Evolutionary conservation across 768 basidiomycete species (phyloP).

Genomic region (Tephrocybe sp.): DNA sequence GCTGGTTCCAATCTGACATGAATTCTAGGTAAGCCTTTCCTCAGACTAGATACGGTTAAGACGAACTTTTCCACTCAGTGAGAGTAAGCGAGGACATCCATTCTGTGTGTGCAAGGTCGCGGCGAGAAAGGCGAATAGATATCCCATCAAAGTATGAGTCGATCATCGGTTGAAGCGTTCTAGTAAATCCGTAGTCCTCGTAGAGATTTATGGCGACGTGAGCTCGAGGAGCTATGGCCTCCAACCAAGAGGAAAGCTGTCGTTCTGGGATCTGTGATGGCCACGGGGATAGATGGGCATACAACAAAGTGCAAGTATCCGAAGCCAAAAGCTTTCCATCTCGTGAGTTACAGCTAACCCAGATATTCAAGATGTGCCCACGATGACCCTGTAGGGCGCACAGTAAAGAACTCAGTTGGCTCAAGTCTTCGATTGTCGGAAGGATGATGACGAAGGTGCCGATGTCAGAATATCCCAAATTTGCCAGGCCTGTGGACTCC

Average conservation of each 20-base stretch:
- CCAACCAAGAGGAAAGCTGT: constrained; percentile 29
- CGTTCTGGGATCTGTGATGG: not conserved
- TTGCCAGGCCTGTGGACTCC: too few relatives aligned
- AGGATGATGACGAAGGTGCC: constrained; percentile 35
- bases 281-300: constrained; percentile 9
- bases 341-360: constrained; percentile 19
- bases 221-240: constrained; percentile 20
- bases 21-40: constrained; percentile 18
- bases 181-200: constrained; percentile 25
- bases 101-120: constrained; percentile 47
- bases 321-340: constrained; percentile 7
- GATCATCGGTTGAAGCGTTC: not conserved
- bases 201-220: constrained; percentile 34
- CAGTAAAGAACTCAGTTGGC: constrained; percentile 26
- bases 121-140: constrained; percentile 42
- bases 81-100: constrained; percentile 65
- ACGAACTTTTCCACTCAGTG: constrained; percentile 55
- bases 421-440: constrained; percentile 31
- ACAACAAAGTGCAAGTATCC: constrained; percentile 18
- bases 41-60: constrained; percentile 7
- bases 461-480: not conserved
- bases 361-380: constrained; percentile 23
- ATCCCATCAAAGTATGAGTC: constrained; percentile 23
- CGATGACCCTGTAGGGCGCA: constrained; percentile 34
- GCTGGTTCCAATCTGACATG: constrained; percentile 71